Percentiles rank a stretch among this genome's conserved stretches.
Conservation (phyloP, 169 alveolate species). For the Eimeria sp. region DNA sequence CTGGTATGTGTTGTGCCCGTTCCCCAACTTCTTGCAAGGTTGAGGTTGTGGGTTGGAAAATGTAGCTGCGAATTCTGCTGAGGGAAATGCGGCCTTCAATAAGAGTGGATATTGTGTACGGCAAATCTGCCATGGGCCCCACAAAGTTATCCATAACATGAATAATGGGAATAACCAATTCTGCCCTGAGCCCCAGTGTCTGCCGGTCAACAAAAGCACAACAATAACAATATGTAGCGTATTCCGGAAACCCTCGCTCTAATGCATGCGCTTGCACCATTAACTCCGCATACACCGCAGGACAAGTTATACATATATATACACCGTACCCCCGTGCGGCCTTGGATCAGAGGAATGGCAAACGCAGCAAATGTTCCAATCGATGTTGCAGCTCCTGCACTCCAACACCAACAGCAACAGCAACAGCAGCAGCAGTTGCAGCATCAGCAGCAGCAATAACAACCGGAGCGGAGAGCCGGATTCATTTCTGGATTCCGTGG, state of each 20-base stretch:
- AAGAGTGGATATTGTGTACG: constrained; percentile 22
- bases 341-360: constrained; percentile 46
- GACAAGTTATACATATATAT: not conserved
- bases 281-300: not conserved
- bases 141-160: constrained; percentile 60
- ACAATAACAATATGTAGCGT: not conserved
- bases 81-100: constrained; percentile 74
- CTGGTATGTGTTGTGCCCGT: not conserved
- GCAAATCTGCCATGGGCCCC: constrained; percentile 75
- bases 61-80: constrained; percentile 20
- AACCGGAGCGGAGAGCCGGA: not conserved
- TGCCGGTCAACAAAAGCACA: not conserved
- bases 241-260: too few relatives aligned
- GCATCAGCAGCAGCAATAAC: not conserved
- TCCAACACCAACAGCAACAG: not conserved
- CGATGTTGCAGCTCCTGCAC: not conserved
- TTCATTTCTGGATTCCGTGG: not conserved
- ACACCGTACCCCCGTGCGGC: not conserved
- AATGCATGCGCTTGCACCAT: not conserved
- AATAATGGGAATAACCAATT: constrained; percentile 65
- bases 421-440: constrained; percentile 2
- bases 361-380: constrained; percentile 65
- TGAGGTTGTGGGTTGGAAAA: not conserved
- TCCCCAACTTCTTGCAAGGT: too few relatives aligned
- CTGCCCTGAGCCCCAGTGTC: constrained; percentile 47